Evolutionary conservation across 2,329 filamentous ascomycete species (phyloP).

Genomic region (Microcyclosporella mali): DNA sequence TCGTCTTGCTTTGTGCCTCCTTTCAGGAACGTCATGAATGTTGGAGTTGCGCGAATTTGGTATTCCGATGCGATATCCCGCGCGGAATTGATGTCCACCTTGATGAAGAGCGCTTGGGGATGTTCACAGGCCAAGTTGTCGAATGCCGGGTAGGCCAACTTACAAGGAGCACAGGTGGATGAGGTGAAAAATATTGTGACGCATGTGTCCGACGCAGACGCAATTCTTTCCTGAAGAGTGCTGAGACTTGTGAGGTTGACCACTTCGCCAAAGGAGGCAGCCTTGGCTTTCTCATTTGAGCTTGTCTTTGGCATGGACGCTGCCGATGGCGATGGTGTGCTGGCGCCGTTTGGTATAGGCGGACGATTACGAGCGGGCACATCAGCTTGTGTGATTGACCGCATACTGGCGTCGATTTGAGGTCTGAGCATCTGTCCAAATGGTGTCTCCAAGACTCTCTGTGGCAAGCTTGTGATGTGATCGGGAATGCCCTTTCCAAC

Average conservation of each 20-base stretch:
- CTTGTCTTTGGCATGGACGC: not conserved
- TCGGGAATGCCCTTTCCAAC: constrained; percentile 82
- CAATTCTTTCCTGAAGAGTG: constrained; percentile 57
- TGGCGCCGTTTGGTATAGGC: constrained; percentile 3
- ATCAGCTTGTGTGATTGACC: constrained; percentile 56
- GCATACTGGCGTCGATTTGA: constrained; percentile 61
- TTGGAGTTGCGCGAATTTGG: constrained; percentile 70
- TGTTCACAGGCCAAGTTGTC: constrained; percentile 71
- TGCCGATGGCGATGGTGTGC: not conserved
- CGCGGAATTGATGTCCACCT: constrained; percentile 69
- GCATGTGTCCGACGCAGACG: constrained; percentile 57
- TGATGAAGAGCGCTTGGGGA: constrained; percentile 65
- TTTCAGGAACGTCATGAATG: constrained; percentile 77
- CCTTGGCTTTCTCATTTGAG: not conserved
- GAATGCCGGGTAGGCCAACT: constrained; percentile 72
- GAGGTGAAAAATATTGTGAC: constrained; percentile 91
- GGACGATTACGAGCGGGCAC: constrained; percentile 34
- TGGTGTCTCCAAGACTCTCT: constrained; percentile 76
- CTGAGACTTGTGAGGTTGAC: constrained; percentile 53
- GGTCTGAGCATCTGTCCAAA: constrained; percentile 84
- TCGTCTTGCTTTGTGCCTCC: constrained; percentile 64
- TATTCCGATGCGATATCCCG: constrained; percentile 57
- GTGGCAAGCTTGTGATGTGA: constrained; percentile 77
- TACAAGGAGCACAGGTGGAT: constrained; percentile 78
- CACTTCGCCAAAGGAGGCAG: constrained; percentile 45